Conservation (phyloP, 2,329 filamentous ascomycete genomes). For the Fusarium virguliforme region DNA sequence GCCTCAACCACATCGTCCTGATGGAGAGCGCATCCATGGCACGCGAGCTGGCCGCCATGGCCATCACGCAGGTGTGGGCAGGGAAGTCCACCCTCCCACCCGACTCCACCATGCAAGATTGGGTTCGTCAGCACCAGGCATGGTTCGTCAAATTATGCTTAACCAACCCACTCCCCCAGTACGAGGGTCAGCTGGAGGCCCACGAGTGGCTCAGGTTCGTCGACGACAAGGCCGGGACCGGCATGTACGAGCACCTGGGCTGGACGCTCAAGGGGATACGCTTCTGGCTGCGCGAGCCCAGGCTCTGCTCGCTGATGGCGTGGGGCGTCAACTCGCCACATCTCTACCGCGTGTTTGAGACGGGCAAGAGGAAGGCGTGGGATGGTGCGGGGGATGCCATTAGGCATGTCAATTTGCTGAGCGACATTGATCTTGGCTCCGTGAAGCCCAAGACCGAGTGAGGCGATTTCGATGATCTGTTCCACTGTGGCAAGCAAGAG, state of each 20-base stretch:
- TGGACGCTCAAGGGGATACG: conserved; percentile 57
- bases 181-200: conserved; percentile 45
- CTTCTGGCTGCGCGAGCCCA: conserved; percentile 58
- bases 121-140: conserved; percentile 27
- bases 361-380: conserved; percentile 58
- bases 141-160: conserved; percentile 38
- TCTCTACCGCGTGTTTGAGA: conserved; percentile 59
- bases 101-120: conserved; percentile 53
- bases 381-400: conserved; percentile 55
- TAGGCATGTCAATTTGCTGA: conserved; percentile 32
- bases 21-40: conserved; percentile 55
- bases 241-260: conserved; percentile 58
- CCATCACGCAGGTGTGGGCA: conserved; percentile 60
- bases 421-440: conserved; percentile 32
- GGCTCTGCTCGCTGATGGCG: conserved; percentile 56
- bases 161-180: conserved; percentile 29
- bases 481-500: not conserved
- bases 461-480: conserved; percentile 1
- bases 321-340: conserved; percentile 59
- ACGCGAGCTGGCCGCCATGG: conserved; percentile 61
- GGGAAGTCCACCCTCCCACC: conserved; percentile 57
- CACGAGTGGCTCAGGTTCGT: conserved; percentile 58
- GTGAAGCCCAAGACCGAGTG: conserved; percentile 22
- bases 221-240: conserved; percentile 60
- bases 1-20: conserved; percentile 56